Evolutionary conservation across 163 green algal genomes (phyloP).

Genomic region (Scenedesmus sp.): DNA sequence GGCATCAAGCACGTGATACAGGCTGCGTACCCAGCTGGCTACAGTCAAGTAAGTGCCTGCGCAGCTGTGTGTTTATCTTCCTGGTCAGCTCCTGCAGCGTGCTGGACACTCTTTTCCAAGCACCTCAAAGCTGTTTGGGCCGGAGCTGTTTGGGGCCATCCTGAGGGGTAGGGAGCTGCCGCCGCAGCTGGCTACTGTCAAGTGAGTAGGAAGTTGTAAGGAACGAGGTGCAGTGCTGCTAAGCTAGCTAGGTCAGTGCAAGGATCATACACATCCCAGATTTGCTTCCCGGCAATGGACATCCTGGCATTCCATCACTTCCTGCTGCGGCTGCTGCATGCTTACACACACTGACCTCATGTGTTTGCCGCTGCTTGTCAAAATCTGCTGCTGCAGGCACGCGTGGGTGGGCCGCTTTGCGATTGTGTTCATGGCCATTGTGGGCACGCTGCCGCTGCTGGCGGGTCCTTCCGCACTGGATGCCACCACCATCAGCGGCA

Average conservation of each 20-base stretch:
- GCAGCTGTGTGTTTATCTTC: background rate
- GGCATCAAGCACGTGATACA: too few species aligned
- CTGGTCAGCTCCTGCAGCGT: constrained; percentile 41
- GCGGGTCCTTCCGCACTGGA: constrained; percentile 43
- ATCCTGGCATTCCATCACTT: background rate
- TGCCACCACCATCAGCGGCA: constrained; percentile 49
- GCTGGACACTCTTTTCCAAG: constrained; percentile 47
- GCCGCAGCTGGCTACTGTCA: constrained; percentile 23
- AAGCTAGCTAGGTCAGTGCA: background rate
- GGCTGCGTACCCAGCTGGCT: too few species aligned
- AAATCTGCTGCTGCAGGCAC: constrained; percentile 34
- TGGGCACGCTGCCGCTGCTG: constrained; percentile 47
- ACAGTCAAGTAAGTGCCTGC: too few species aligned
- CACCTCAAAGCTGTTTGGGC: constrained; percentile 54
- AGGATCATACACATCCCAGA: too few species aligned
- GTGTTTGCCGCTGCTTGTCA: background rate
- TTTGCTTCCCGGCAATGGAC: too few species aligned
- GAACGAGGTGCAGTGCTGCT: background rate
- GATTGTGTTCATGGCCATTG: constrained; percentile 48
- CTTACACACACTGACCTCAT: background rate
- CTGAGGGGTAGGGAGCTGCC: constrained; percentile 11
- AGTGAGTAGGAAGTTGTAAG: too few species aligned
- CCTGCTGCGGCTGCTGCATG: background rate
- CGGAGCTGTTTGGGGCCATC: constrained; percentile 38
- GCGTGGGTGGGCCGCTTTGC: constrained; percentile 41